Conservation (phyloP, 495 filamentous ascomycete species). For the Penicillium longicatenatum region DNA sequence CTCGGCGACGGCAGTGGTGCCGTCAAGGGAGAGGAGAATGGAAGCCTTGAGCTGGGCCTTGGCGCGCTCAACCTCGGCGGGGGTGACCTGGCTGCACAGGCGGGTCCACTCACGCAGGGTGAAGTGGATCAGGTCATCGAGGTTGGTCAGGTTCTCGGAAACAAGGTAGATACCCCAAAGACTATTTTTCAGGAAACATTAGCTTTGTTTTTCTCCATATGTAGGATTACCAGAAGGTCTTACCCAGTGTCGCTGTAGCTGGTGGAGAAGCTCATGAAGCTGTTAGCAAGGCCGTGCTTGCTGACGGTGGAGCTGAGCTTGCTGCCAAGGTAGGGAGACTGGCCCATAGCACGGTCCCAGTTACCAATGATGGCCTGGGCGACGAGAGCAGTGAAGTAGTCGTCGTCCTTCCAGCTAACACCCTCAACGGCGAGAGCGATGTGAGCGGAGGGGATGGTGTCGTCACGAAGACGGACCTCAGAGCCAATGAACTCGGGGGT, state of each 20-base stretch:
- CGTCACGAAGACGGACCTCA: slow-evolving; percentile 91
- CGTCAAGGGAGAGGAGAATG: slow-evolving; percentile 93
- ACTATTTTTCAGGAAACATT: slow-evolving; percentile 49
- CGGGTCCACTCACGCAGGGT: slow-evolving; percentile 97
- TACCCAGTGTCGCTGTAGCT: slow-evolving; percentile 99
- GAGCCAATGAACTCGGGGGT: slow-evolving; percentile 95
- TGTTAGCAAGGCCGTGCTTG: slow-evolving; percentile 92
- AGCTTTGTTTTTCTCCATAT: slow-evolving; percentile 10
- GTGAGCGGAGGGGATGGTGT: slow-evolving; percentile 93
- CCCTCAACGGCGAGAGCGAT: slow-evolving; percentile 99
- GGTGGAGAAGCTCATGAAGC: slow-evolving; percentile 99
- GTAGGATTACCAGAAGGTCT: slow-evolving; percentile 20
- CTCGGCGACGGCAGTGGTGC: slow-evolving; percentile 94
- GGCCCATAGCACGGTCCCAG: slow-evolving; percentile 99
- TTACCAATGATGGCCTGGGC: slow-evolving; percentile 99
- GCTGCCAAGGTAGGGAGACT: slow-evolving; percentile 93
- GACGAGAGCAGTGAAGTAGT: slow-evolving; percentile 98
- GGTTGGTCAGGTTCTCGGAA: slow-evolving; percentile 78
- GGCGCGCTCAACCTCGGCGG: slow-evolving; percentile 93
- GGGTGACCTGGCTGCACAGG: slow-evolving; percentile 79
- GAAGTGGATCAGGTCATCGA: slow-evolving; percentile 98
- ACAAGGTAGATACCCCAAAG: slow-evolving; percentile 99
- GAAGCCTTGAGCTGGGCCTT: slow-evolving; percentile 99
- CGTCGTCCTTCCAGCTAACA: slow-evolving; percentile 98
- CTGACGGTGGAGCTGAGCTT: slow-evolving; percentile 93